Conservation (phyloP, 345 rosid species). For the Eucalyptus curtisii region DNA sequence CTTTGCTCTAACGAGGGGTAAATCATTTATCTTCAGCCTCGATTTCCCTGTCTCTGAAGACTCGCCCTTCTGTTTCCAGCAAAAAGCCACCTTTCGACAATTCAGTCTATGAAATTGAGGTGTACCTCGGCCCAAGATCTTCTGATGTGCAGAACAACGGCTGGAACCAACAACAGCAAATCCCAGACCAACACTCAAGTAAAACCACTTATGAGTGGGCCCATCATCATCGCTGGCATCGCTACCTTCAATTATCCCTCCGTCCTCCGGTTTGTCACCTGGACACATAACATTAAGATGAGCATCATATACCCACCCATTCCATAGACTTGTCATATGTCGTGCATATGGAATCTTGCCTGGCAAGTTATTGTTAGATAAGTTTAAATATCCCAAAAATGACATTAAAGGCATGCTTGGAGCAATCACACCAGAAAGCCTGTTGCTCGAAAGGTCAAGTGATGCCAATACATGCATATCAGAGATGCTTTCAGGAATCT, state of each 20-base stretch:
- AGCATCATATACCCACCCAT: slow-evolving; percentile 24
- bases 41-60: neutral
- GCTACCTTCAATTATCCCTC: neutral
- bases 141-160: neutral
- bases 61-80: neutral
- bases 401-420: slow-evolving; percentile 13
- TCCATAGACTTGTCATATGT: slow-evolving; percentile 21
- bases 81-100: neutral
- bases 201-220: slow-evolving; percentile 25
- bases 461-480: slow-evolving; percentile 12
- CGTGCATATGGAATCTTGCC: slow-evolving; percentile 21
- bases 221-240: neutral
- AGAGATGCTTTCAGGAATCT: slow-evolving; percentile 20
- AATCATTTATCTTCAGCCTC: neutral
- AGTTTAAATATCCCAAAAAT: slow-evolving; percentile 20
- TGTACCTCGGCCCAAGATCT: slow-evolving; percentile 15
- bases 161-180: slow-evolving; percentile 24
- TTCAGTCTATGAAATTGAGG: slow-evolving; percentile 11
- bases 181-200: slow-evolving; percentile 28
- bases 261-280: neutral
- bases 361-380: slow-evolving; percentile 16
- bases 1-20: too few relatives aligned
- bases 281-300: slow-evolving; percentile 13
- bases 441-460: slow-evolving; percentile 34
- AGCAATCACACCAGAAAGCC: slow-evolving; percentile 25